Evolutionary conservation across 2,329 filamentous ascomycete genomes (phyloP).

Genomic region (Ascomycota sp.): DNA sequence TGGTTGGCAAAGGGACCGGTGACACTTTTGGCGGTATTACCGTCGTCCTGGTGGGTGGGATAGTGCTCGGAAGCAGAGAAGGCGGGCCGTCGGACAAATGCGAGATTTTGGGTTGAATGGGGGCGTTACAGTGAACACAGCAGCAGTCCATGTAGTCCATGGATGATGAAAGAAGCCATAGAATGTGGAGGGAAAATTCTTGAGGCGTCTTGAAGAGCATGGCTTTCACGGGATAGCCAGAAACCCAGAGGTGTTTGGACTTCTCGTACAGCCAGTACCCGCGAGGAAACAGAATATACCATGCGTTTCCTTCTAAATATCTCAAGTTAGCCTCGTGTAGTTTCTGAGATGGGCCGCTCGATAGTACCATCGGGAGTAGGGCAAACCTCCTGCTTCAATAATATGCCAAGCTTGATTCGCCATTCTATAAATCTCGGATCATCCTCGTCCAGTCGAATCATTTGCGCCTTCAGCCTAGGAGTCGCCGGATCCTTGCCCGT

Average conservation of each 20-base stretch:
- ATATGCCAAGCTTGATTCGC: constrained; percentile 21
- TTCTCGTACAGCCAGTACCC: constrained; percentile 26
- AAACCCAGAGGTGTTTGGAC: constrained; percentile 26
- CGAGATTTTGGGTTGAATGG: constrained; percentile 7
- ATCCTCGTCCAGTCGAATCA: constrained; percentile 19
- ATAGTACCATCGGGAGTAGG: constrained; percentile 17
- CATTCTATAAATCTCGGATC: constrained; percentile 22
- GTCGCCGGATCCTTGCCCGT: constrained; percentile 11
- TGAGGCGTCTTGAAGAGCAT: constrained; percentile 29
- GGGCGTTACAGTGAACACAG: constrained; percentile 25
- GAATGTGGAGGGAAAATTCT: constrained; percentile 27
- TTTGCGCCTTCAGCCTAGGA: constrained; percentile 19
- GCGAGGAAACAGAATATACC: constrained; percentile 21
- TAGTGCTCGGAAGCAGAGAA: constrained; percentile 1
- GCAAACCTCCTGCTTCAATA: constrained; percentile 22
- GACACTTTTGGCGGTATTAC: constrained; percentile 9
- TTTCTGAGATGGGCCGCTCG: neutral
- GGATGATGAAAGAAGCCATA: constrained; percentile 28
- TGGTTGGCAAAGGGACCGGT: constrained; percentile 15
- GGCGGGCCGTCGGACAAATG: constrained; percentile 1
- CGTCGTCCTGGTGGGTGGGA: constrained; percentile 1
- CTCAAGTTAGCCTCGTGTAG: constrained; percentile 1
- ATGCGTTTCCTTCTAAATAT: constrained; percentile 18
- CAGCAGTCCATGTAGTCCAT: constrained; percentile 26
- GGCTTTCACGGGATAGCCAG: constrained; percentile 23